A percentile compares a stretch with the other conserved stretches of the same genome.
Conservation (phyloP, 495 filamentous ascomycete genomes). For the Penicillium pancosmium region DNA sequence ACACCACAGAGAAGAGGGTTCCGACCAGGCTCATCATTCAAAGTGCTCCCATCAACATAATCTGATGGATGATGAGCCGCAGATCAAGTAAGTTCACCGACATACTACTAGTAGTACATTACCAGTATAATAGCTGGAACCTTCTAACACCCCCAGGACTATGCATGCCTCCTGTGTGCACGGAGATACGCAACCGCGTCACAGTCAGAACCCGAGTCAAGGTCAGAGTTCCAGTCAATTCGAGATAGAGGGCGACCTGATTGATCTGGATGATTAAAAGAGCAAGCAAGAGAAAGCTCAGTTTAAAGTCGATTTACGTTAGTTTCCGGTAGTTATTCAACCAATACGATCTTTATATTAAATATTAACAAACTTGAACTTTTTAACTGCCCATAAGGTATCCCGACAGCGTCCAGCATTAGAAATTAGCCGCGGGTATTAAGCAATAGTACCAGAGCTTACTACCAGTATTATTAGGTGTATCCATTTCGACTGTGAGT, state of each 20-base stretch:
- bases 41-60: neutral
- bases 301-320: no score
- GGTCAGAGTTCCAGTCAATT: neutral
- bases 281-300: neutral
- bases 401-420: no score
- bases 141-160: neutral
- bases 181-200: neutral
- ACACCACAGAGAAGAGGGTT: neutral
- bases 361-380: neutral
- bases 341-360: constrained; percentile 3
- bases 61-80: neutral
- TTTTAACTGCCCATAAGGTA: neutral
- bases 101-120: no score
- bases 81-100: neutral
- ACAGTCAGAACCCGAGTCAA: neutral
- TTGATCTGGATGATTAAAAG: constrained; percentile 1
- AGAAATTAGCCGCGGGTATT: no score
- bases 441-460: no score
- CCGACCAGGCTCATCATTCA: neutral
- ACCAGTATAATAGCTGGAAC: no score
- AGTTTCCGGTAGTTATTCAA: neutral
- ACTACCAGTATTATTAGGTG: no score
- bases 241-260: constrained; percentile 3
- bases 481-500: no score
- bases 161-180: constrained; percentile 11